Evolutionary conservation across 2,329 filamentous ascomycete species (phyloP).

Genomic region (Helotiales sp.): DNA sequence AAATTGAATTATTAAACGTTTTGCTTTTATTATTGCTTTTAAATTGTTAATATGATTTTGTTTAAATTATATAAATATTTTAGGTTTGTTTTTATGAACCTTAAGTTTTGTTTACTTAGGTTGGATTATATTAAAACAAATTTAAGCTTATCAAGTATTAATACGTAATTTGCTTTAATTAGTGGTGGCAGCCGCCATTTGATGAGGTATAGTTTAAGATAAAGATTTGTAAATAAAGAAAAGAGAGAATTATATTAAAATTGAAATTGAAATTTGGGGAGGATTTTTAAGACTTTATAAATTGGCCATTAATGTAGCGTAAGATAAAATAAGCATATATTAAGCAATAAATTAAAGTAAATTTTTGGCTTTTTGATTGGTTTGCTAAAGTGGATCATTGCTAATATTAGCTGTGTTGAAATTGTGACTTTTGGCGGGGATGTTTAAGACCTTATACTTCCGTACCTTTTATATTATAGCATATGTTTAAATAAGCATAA

Average conservation of each 20-base stretch:
- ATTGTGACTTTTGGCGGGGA: not conserved
- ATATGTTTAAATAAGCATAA: not conserved
- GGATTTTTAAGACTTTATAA: not conserved
- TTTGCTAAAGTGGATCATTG: not conserved
- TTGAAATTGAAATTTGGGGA: not conserved
- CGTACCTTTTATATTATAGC: not conserved
- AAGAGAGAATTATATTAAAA: not conserved
- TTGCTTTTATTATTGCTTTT: too few relatives aligned
- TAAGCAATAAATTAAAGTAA: not conserved
- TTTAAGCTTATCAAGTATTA: too few relatives aligned
- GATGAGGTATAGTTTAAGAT: too few relatives aligned
- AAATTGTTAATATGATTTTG: too few relatives aligned
- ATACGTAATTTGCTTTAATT: too few relatives aligned
- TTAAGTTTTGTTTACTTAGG: too few relatives aligned
- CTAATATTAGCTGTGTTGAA: not conserved
- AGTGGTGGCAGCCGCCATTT: too few relatives aligned
- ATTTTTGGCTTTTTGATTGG: not conserved
- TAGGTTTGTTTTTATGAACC: too few relatives aligned
- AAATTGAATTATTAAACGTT: too few relatives aligned
- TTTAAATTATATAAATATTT: too few relatives aligned
- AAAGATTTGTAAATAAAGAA: not conserved
- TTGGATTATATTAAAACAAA: too few relatives aligned
- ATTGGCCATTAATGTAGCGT: not conserved
- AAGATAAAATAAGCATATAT: not conserved
- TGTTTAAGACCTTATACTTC: not conserved